Base-by-base conservation (phyloP, 306 rosid genomes). In the Medicago ruthenica region DNA sequence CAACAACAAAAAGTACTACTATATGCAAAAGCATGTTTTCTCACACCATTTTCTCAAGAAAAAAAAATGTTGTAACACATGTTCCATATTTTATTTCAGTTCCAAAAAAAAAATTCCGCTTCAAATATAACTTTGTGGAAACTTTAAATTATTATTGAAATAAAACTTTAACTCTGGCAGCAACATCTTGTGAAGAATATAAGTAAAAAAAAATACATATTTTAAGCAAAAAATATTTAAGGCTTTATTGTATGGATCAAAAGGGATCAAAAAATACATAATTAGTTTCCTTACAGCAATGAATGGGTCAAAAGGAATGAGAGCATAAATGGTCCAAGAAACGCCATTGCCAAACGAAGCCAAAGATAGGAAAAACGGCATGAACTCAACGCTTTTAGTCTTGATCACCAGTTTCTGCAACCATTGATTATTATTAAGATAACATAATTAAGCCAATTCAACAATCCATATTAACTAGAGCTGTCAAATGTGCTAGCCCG, bases 351-450 rank as follows among this genome's bases (percentile, higher is more conserved):
- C 89, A 37, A 93, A 80, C 9, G 90, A 81, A 14, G 91, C 86
- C 2, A 93, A n/a, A 12, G 96, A 91, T 22, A 91, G 88, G 62
- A 34, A 88, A 60, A 93, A 86, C 0, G 93, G 97, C 98, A 93
- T 93, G 78, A 76, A 93, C 82, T 93, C 96, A 59, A 90, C 90
- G 44, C 98, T 93, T 68, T 90, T 93, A 21, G 96, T 90, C 13
- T 72, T 85, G 9, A 93, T 82, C 82, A 93, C 97, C 83, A 89
- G 2, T 84, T 90, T 93, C 95, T 93, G 63, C 80, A 71, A 0
- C 21, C 60, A n/a, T 20, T 24, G 8, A 27, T 20, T 55, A 55
- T 27, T 27, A 58, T 58, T 20, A 37, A 14, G 22, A 44, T 73
- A 39, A 57, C 8, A 17, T 63, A 4, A 63, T 63, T 63, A 61